Evolutionary conservation across 305 asterid species (phyloP).

Genomic region (Andrographis paniculata): DNA sequence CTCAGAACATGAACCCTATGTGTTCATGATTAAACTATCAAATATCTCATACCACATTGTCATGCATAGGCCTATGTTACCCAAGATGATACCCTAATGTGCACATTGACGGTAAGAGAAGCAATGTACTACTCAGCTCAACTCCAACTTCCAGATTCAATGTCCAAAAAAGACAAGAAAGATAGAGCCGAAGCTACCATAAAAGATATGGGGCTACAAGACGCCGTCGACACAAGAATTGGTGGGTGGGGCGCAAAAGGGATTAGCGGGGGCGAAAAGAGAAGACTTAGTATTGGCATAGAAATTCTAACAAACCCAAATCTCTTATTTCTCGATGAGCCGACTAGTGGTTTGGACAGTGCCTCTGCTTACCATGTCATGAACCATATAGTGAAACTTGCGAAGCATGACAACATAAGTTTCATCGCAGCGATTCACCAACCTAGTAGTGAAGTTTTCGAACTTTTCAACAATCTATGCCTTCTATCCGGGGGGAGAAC

Average conservation of each 20-base stretch:
- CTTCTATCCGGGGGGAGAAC: conserved; percentile 15
- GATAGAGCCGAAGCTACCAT: background rate
- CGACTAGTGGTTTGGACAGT: conserved; percentile 14
- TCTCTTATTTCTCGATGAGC: conserved; percentile 3
- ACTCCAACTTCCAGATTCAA: background rate
- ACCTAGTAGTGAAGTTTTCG: conserved; percentile 22
- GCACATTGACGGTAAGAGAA: conserved; percentile 1
- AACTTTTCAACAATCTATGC: conserved; percentile 9
- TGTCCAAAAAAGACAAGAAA: background rate
- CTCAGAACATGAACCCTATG: no score
- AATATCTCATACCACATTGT: no score
- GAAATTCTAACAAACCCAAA: conserved; percentile 2
- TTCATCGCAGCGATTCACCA: conserved; percentile 20
- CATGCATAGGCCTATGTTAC: conserved; percentile 3
- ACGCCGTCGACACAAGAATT: background rate
- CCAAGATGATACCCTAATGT: conserved; percentile 1
- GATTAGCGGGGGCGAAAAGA: conserved; percentile 2
- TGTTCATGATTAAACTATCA: no score
- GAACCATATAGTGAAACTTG: background rate
- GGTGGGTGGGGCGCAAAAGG: conserved; percentile 5
- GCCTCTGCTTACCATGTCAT: conserved; percentile 17
- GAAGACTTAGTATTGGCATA: conserved; percentile 7
- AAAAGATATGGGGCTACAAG: conserved; percentile 10
- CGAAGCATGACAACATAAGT: conserved; percentile 9
- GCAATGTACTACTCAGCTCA: conserved; percentile 3